Conservation (phyloP, 1,284 basidiomycete genomes). For the Irpex sp. region DNA sequence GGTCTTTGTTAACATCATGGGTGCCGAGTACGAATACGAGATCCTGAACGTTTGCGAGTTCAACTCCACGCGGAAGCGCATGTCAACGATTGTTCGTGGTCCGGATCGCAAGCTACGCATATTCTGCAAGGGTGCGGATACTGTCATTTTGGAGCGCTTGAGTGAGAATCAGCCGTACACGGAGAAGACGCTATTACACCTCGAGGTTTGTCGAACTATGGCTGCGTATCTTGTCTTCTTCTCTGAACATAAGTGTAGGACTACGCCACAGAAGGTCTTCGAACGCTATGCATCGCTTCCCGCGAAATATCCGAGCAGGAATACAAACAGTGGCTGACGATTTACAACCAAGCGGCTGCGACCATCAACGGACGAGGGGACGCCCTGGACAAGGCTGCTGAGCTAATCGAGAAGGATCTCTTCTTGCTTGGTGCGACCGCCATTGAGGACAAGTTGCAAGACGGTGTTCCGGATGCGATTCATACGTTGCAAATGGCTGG, state of each 20-base stretch:
- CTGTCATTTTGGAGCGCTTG: constrained; percentile 89
- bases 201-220: constrained; percentile 60
- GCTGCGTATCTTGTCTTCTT: neutral
- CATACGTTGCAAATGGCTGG: constrained; percentile 97
- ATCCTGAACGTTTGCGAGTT: constrained; percentile 98
- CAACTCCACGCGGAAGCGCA: constrained; percentile 95
- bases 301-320: constrained; percentile 89
- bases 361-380: constrained; percentile 92
- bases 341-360: constrained; percentile 89
- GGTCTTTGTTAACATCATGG: constrained; percentile 82
- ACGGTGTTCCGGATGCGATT: constrained; percentile 97
- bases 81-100: constrained; percentile 90
- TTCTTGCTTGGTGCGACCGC: constrained; percentile 94
- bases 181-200: constrained; percentile 84
- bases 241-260: constrained; percentile 47
- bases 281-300: constrained; percentile 95
- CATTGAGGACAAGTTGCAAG: constrained; percentile 98
- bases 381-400: constrained; percentile 91
- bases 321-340: constrained; percentile 82
- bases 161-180: constrained; percentile 79
- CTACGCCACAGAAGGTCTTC: constrained; percentile 93
- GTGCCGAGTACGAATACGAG: constrained; percentile 76
- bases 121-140: constrained; percentile 97
- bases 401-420: constrained; percentile 93
- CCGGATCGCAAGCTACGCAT: constrained; percentile 92